Evolutionary conservation across 495 filamentous ascomycete genomes (phyloP), one percentile per base, ranked within the genome.

Genomic region (Podospora sp.): DNA sequence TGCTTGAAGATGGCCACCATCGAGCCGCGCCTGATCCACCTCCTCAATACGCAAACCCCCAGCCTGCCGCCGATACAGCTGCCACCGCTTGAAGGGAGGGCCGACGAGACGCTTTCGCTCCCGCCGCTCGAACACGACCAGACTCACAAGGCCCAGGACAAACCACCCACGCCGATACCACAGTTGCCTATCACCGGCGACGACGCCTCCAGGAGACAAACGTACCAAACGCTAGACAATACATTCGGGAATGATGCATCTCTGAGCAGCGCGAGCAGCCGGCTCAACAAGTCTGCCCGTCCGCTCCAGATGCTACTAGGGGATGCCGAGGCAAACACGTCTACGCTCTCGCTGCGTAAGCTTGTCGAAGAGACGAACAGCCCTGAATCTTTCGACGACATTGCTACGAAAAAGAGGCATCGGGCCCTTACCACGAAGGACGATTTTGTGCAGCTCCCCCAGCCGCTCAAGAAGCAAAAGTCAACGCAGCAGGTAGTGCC

Each of bases 21-120:
- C 75, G 85, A 87, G 81, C 85, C 85, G 69, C 79, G 83, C 73
- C 78, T 87, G 50, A 86, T 85, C 69, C 81, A 85, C 73, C 79
- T 87, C 62, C 79, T 87, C 73, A 85, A 85, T 74, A 79, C 78
- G 66, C 80, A 75, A 68, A 77, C 74, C 60, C 75, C 75, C 67
- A 71, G 73, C 56, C 79, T 83, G 7, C 82, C 83, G 29, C 81
- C 83, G 33, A 76, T 84, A 62, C 79, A 82, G 65, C 65, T 67
- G 25, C 69, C 75, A 5, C 78, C 82, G 20, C 72, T 79, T 52
- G 73, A 77, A 24, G 67, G 75, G 16, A 72, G 72, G 22, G 73
- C 65, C 18, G 27, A 27, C 53, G 62, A 71, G 20, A 68, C 71
- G 33, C 51, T 76, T 26, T 83, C 78, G 49, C 73, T 83, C 7